Evolutionary conservation across 805 yeast genomes (phyloP), one percentile per base, ranked within the genome.

Genomic region (Cyberlindnera lachancei): DNA sequence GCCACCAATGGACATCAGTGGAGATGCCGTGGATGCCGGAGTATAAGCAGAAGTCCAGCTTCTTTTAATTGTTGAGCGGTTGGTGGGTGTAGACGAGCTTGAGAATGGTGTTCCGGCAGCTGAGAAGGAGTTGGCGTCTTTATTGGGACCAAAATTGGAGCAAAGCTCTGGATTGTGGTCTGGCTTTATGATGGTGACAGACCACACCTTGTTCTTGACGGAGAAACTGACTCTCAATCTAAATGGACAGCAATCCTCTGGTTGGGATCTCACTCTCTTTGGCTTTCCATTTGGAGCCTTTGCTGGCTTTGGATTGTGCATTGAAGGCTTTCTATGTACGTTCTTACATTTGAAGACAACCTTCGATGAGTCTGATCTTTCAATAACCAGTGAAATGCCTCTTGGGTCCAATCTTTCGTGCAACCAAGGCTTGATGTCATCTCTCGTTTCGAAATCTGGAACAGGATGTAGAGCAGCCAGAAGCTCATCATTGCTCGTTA

Each of bases 281-380:
- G 38, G 24, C 36, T 35, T 37, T 9, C 36, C 40, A 15, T 35
- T 35, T 14, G 15, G 27, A 14, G 31, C 15, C 25, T 35, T 37
- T 16, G 40, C 27, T 15, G 37, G 19, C 27, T 41, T 44, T 22
- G 48, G 38, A n/a, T n/a, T n/a, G n/a, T n/a, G n/a, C 2, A 42
- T 30, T 2, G 42, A 27, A 5, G 47, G 25, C 34, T 44, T 49
- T 40, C 49, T 48, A 33, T 46, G 49, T n/a, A 49, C 25, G 29
- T 41, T 49, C 40, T 53, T 54, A 36, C 59, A 55, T 32, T 55
- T 53, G 45, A 56, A 55, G 8, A 56, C 56, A 14, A 54, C 51
- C 34, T 55, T 53, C 13, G 53, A 40, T 4, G 48, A 40, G 31
- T 55, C 59, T 1, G 56, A 50, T 40, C 60, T 44, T 32, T 54